Conservation (phyloP, 148 eudicot genomes). For the Euryodendron excelsum region DNA sequence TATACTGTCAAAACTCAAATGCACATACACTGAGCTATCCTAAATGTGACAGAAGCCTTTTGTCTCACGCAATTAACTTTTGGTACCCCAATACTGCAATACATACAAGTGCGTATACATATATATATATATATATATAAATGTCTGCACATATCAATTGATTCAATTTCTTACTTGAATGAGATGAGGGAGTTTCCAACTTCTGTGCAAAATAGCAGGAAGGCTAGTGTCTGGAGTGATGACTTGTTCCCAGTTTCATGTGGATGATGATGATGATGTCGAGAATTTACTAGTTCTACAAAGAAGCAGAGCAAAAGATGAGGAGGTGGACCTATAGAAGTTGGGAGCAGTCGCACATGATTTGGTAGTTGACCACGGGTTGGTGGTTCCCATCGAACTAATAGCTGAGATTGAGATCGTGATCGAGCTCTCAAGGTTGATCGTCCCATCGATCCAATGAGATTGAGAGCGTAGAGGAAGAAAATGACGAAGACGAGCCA, state of each 20-base stretch:
- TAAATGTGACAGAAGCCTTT: background rate
- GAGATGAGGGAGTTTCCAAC: background rate
- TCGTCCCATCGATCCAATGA: background rate
- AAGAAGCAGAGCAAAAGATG: conserved; percentile 5
- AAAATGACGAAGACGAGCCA: background rate
- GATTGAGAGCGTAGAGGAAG: background rate
- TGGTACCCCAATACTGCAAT: too few species aligned
- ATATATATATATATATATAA: background rate
- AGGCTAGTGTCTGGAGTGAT: background rate
- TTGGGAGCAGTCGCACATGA: background rate
- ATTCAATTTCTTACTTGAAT: conserved; percentile 12
- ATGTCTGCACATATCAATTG: background rate
- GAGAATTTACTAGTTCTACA: background rate
- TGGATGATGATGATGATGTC: background rate
- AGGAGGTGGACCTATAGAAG: conserved; percentile 12
- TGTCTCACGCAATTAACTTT: background rate
- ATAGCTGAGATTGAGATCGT: conserved; percentile 6
- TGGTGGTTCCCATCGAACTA: conserved; percentile 15
- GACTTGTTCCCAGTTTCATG: background rate
- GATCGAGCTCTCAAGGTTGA: background rate
- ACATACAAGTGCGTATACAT: too few species aligned
- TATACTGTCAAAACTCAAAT: background rate
- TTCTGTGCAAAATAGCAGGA: background rate
- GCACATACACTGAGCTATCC: background rate
- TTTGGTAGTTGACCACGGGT: conserved; percentile 17